Percentiles rank a stretch among this genome's conserved stretches.
Evolutionary conservation across 768 basidiomycete genomes (phyloP).

Genomic region (Boletus vinaceobasis): DNA sequence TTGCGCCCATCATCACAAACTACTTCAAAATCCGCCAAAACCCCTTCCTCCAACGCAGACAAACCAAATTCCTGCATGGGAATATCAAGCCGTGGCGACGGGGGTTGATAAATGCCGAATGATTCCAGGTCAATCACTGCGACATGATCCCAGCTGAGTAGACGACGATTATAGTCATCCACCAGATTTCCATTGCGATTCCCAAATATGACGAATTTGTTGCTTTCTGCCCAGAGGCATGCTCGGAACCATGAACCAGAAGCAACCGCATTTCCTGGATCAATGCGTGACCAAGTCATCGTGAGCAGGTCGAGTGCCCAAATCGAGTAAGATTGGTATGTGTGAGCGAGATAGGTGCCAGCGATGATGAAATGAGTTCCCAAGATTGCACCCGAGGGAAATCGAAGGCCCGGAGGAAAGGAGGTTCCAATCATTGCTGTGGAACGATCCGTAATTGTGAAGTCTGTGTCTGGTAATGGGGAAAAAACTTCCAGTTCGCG

Average conservation of each 20-base stretch:
- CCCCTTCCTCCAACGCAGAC: constrained; percentile 73
- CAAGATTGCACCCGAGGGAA: constrained; percentile 90
- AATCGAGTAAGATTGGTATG: constrained; percentile 91
- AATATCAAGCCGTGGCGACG: constrained; percentile 58
- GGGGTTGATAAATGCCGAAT: constrained; percentile 93
- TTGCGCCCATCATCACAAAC: constrained; percentile 87
- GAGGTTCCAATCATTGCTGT: constrained; percentile 73
- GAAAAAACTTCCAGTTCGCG: constrained; percentile 92
- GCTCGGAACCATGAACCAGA: constrained; percentile 95
- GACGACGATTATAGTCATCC: constrained; percentile 87
- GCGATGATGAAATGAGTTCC: constrained; percentile 91
- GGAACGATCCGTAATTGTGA: constrained; percentile 79
- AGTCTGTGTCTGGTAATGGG: constrained; percentile 71
- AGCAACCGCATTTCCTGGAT: constrained; percentile 80
- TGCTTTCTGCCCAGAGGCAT: constrained; percentile 80
- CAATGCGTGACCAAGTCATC: constrained; percentile 86
- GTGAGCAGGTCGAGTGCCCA: constrained; percentile 88
- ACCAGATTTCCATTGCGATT: constrained; percentile 85
- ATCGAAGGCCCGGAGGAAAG: constrained; percentile 92
- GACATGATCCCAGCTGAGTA: constrained; percentile 90
- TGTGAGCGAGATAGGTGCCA: constrained; percentile 92
- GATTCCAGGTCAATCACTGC: constrained; percentile 90
- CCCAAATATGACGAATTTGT: constrained; percentile 88
- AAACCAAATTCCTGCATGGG: constrained; percentile 84
- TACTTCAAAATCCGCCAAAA: constrained; percentile 89